phyloP scores from a whole-genome alignment of 1,284 basidiomycete species.

The Heterobasidion occidentale region DNA sequence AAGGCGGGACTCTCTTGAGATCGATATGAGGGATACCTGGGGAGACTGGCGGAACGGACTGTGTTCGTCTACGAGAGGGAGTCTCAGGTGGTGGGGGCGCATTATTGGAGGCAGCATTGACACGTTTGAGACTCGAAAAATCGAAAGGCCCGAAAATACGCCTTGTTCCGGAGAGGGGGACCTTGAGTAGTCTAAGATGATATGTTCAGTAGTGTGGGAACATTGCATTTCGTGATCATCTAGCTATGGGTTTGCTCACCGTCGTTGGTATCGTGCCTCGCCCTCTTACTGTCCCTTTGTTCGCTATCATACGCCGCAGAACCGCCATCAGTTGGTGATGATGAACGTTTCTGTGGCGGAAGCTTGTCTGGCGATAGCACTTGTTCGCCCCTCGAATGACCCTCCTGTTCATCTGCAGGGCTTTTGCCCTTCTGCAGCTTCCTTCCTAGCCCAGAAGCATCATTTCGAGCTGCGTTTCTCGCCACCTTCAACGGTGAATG shows the following conservation, averaged over 20 bases:
- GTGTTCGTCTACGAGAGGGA: not conserved
- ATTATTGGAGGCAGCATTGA: not conserved
- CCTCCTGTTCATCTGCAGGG: too few species aligned
- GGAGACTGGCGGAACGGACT: conserved; percentile 1
- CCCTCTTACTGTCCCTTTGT: not conserved
- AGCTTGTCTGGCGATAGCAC: not conserved
- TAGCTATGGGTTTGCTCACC: not conserved
- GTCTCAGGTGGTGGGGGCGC: not conserved
- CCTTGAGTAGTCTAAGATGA: not conserved
- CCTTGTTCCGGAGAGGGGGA: not conserved
- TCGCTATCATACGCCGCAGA: not conserved
- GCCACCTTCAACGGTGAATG: not conserved
- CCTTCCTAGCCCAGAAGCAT: not conserved
- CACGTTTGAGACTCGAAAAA: not conserved
- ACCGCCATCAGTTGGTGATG: not conserved
- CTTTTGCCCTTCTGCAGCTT: not conserved
- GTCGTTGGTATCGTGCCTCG: not conserved
- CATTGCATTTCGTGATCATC: too few species aligned
- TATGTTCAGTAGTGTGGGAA: not conserved
- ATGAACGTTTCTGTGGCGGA: conserved; percentile 1
- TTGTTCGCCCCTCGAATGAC: not conserved
- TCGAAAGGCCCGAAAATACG: conserved; percentile 1
- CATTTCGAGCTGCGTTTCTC: not conserved
- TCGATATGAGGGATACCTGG: not conserved
- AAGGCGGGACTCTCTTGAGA: not conserved